Conservation (phyloP, 805 yeast genomes). For the Pichia kluyveri region DNA sequence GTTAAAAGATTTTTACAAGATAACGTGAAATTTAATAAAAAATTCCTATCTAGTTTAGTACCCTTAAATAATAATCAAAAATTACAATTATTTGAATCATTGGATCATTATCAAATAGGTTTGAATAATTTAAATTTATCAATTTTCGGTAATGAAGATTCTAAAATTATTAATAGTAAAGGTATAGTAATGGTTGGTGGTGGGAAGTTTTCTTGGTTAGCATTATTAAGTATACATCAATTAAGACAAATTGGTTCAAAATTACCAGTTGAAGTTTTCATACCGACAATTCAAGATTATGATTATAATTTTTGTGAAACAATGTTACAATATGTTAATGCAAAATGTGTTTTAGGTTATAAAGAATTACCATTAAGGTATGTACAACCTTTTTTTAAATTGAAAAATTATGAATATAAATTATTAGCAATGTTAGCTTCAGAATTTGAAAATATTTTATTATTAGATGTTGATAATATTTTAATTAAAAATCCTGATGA, state of each 20-base stretch:
- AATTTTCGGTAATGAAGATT: conserved; percentile 18
- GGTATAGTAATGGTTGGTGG: conserved; percentile 49
- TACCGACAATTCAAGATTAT: conserved; percentile 35
- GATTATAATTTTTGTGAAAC: conserved; percentile 37
- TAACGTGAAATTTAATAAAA: conserved; percentile 5
- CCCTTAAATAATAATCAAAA: not conserved
- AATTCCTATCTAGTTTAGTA: not conserved
- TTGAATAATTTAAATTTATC: conserved; percentile 30
- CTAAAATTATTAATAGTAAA: conserved; percentile 6
- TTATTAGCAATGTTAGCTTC: conserved; percentile 40
- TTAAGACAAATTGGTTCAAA: conserved; percentile 33
- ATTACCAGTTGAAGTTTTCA: conserved; percentile 44
- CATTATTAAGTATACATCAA: conserved; percentile 40
- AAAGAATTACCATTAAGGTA: conserved; percentile 22
- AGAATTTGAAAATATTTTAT: conserved; percentile 36
- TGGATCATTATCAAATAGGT: conserved; percentile 8
- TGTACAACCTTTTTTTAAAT: conserved; percentile 16
- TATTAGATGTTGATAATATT: conserved; percentile 44
- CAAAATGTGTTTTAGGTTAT: conserved; percentile 36
- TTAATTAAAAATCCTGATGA: conserved; percentile 35
- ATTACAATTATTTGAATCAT: conserved; percentile 14
- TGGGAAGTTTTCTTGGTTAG: conserved; percentile 41
- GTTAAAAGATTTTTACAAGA: conserved; percentile 34
- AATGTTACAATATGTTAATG: conserved; percentile 33
- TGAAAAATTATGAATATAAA: conserved; percentile 44